Evolutionary conservation across 257 asterid species (phyloP).

Genomic region (Ocimum tenuiflorum): DNA sequence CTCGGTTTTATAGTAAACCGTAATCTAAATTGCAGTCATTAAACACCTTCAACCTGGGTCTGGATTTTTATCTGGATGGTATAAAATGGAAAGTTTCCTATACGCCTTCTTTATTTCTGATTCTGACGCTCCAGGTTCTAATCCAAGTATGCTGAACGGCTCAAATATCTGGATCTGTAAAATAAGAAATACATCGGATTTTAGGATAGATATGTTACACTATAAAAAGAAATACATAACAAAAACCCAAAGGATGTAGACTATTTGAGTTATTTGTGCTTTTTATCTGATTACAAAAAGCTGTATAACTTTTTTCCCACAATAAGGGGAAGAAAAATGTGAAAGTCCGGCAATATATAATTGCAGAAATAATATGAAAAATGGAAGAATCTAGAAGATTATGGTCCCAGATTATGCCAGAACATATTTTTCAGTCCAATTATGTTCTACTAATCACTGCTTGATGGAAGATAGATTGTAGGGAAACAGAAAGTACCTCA

Average conservation of each 20-base stretch:
- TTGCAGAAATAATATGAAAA: no score
- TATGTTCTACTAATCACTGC: conserved; percentile 2
- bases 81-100: conserved; percentile 86
- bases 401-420: neutral
- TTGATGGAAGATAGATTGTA: neutral
- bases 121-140: conserved; percentile 85
- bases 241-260: neutral
- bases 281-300: no score
- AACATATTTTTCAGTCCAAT: neutral
- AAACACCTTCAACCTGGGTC: conserved; percentile 94
- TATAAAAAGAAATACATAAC: neutral
- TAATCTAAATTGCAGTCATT: conserved; percentile 22
- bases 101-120: conserved; percentile 96
- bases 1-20: conserved; percentile 2
- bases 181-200: neutral
- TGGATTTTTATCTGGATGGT: conserved; percentile 99
- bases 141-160: conserved; percentile 94
- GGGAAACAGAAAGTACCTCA: conserved; percentile 54
- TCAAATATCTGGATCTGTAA: conserved; percentile 70
- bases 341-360: no score
- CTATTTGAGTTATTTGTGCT: no score
- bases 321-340: no score
- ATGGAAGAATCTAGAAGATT: neutral
- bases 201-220: conserved; percentile 11
- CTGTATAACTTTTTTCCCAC: no score